Conservation (phyloP, 257 asterid genomes). For the Solanum okadae region DNA sequence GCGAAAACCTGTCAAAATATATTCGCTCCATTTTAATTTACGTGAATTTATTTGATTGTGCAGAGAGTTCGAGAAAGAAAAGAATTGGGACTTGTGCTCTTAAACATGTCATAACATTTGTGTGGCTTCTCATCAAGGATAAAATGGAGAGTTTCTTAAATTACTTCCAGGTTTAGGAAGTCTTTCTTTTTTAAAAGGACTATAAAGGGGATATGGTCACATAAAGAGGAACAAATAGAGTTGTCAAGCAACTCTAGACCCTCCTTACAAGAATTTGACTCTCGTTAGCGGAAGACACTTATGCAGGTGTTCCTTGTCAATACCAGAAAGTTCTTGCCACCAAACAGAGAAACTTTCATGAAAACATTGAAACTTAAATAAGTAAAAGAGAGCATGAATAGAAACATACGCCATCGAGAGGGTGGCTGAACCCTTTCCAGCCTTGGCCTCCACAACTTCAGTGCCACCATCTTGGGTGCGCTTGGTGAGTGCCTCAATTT, state of each 20-base stretch:
- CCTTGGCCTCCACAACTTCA: constrained; percentile 28
- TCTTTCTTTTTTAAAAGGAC: neutral
- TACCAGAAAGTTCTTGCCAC: neutral
- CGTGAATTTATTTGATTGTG: neutral
- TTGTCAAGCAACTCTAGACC: neutral
- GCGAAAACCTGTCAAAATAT: neutral
- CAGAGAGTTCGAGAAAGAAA: neutral
- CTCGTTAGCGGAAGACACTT: neutral
- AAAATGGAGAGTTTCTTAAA: neutral
- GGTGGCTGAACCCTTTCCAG: constrained; percentile 29
- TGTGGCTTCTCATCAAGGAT: neutral
- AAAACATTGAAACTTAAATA: neutral
- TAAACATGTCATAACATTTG: neutral
- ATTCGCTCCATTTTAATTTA: neutral
- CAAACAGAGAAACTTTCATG: neutral
- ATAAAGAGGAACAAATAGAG: neutral
- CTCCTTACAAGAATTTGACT: neutral
- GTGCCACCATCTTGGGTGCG: constrained; percentile 28
- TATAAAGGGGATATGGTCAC: neutral
- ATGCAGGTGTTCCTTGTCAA: neutral
- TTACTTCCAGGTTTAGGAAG: neutral
- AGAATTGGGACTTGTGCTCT: neutral
- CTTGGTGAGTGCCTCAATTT: constrained; percentile 10
- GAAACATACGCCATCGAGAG: constrained; percentile 25
- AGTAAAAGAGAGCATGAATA: neutral